Evolutionary conservation across 441 rosid species (phyloP).

Genomic region (Erodium texanum): DNA sequence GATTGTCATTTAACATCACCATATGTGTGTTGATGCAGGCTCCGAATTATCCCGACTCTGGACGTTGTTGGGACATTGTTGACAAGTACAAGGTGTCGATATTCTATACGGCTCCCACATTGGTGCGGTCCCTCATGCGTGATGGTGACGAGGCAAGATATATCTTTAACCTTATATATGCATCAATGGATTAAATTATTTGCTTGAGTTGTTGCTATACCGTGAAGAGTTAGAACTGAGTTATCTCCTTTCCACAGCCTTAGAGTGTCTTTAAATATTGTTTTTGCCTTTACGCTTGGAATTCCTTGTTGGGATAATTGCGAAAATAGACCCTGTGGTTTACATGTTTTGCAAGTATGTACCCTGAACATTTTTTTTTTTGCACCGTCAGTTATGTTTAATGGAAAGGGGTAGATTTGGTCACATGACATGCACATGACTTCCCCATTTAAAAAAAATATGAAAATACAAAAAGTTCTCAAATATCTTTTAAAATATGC

Average conservation of each 20-base stretch:
- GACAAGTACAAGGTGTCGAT: slow-evolving; percentile 89
- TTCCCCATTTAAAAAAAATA: too few species aligned
- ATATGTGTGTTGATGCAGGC: slow-evolving; percentile 39
- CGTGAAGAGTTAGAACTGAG: neutral
- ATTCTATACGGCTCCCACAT: slow-evolving; percentile 94
- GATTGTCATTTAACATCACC: neutral
- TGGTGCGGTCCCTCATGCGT: slow-evolving; percentile 98
- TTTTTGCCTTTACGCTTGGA: too few species aligned
- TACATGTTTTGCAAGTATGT: too few species aligned
- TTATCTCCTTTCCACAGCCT: neutral
- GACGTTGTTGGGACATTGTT: slow-evolving; percentile 95
- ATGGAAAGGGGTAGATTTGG: too few species aligned
- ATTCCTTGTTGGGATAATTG: too few species aligned
- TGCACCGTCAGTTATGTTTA: too few species aligned
- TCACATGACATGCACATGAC: too few species aligned
- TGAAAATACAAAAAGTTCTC: too few species aligned
- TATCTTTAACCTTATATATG: slow-evolving; percentile 15
- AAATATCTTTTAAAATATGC: too few species aligned
- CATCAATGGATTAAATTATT: neutral
- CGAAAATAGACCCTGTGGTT: too few species aligned
- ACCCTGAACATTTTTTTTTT: too few species aligned
- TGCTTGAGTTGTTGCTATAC: slow-evolving; percentile 3
- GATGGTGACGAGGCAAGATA: slow-evolving; percentile 63
- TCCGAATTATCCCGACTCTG: slow-evolving; percentile 89
- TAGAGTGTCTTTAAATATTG: neutral